Conservation (phyloP, 2,329 filamentous ascomycete genomes). For the Claviceps quebecensis region DNA sequence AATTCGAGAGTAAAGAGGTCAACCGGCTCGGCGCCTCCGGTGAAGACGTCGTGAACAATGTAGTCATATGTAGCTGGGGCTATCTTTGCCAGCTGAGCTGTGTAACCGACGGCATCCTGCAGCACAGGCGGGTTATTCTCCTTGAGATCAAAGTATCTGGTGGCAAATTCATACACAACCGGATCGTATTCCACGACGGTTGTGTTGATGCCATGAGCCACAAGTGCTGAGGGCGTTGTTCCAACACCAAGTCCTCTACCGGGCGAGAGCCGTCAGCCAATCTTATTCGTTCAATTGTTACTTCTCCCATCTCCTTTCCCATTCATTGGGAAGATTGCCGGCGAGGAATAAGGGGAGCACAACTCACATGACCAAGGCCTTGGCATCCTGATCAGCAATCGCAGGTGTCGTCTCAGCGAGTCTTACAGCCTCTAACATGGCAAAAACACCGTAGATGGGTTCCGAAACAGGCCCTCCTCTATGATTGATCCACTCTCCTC, state of each 20-base stretch:
- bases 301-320: not conserved
- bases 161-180: conserved; percentile 70
- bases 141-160: conserved; percentile 68
- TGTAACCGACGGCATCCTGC: conserved; percentile 66
- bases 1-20: conserved; percentile 82
- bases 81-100: conserved; percentile 29
- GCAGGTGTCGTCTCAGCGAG: conserved; percentile 50
- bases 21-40: conserved; percentile 83
- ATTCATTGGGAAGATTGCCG: not conserved
- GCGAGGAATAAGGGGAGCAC: not conserved
- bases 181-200: conserved; percentile 94
- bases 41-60: conserved; percentile 96
- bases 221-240: conserved; percentile 74
- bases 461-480: conserved; percentile 50
- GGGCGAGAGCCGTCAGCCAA: not conserved
- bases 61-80: conserved; percentile 57
- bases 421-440: conserved; percentile 83
- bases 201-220: conserved; percentile 78
- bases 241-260: conserved; percentile 76
- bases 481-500: conserved; percentile 69
- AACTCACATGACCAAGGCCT: conserved; percentile 71
- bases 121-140: conserved; percentile 67
- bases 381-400: conserved; percentile 50
- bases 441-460: conserved; percentile 91
- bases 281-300: too few species aligned